Conservation (phyloP, 306 rosid species). For the Parietaria judaica region DNA sequence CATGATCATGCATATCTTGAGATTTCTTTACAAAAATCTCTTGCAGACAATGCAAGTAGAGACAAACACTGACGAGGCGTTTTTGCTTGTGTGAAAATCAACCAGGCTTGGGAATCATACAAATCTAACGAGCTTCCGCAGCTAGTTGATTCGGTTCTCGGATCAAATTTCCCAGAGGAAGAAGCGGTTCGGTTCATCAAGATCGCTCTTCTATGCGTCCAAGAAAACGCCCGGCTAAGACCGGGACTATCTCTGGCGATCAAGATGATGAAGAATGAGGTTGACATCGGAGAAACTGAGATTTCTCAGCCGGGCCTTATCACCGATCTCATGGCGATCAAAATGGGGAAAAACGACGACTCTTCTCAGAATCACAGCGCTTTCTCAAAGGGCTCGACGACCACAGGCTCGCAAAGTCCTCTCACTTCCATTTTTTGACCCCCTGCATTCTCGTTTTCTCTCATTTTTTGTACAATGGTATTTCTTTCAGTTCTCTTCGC, state of each 20-base stretch:
- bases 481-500: background rate
- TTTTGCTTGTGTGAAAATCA: slow-evolving; percentile 10
- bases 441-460: background rate
- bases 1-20: too few species aligned
- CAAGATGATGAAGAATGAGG: slow-evolving; percentile 32
- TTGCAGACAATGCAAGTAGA: too few species aligned
- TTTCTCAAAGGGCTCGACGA: slow-evolving; percentile 26
- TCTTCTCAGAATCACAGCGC: slow-evolving; percentile 23
- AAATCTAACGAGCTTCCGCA: slow-evolving; percentile 24
- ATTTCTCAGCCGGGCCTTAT: slow-evolving; percentile 71
- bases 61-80: too few species aligned
- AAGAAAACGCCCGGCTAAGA: slow-evolving; percentile 52
- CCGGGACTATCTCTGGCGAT: slow-evolving; percentile 56
- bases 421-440: slow-evolving; percentile 13
- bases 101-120: slow-evolving; percentile 77
- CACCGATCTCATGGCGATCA: slow-evolving; percentile 62
- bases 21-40: too few species aligned
- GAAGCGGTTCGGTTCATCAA: slow-evolving; percentile 59
- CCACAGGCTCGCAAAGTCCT: slow-evolving; percentile 20
- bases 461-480: background rate
- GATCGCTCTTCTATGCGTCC: slow-evolving; percentile 80
- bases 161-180: slow-evolving; percentile 23
- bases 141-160: slow-evolving; percentile 55
- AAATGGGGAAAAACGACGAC: slow-evolving; percentile 26
- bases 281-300: slow-evolving; percentile 22